Percentiles rank a stretch among this genome's conserved stretches.
These are phyloP conservation scores for Globisporangium mamillatum DNA, from an alignment of 352 stramenopile genomes.

Conservation along the genomic window DNA sequence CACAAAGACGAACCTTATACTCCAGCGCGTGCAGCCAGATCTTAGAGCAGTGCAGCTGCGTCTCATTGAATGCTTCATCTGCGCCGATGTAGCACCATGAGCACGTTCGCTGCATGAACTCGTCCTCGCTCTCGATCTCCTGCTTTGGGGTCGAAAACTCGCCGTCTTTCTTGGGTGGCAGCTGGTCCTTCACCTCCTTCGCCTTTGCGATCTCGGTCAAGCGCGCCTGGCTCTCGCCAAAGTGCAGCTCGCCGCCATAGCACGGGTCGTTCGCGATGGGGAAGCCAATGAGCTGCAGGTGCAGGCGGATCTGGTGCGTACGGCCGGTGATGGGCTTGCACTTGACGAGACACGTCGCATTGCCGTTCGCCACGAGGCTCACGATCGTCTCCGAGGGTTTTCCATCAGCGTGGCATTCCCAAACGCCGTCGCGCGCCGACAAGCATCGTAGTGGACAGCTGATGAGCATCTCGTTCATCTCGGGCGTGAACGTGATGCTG, in stretches of 20 bases:
- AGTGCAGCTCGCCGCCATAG: conserved; percentile 95
- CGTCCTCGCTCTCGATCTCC: conserved; percentile 57
- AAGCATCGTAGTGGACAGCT: conserved; percentile 80
- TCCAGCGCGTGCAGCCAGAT: conserved; percentile 87
- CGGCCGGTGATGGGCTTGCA: conserved; percentile 93
- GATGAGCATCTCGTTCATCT: conserved; percentile 49
- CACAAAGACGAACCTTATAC: conserved; percentile 65
- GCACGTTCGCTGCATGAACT: conserved; percentile 79
- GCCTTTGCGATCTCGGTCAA: conserved; percentile 44
- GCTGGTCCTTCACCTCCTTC: conserved; percentile 30
- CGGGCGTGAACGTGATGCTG: conserved; percentile 50
- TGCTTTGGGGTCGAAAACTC: conserved; percentile 58
- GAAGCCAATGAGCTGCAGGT: conserved; percentile 91
- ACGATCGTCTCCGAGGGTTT: conserved; percentile 82
- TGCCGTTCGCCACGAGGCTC: conserved; percentile 48
- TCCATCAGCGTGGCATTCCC: conserved; percentile 77
- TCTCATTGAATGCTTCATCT: conserved; percentile 75
- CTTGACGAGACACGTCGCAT: conserved; percentile 85
- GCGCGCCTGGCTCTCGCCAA: conserved; percentile 60
- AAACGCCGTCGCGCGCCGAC: conserved; percentile 81
- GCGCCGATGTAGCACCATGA: conserved; percentile 67
- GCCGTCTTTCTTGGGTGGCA: conserved; percentile 35
- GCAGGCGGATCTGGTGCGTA: conserved; percentile 97
- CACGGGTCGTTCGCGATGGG: conserved; percentile 97
- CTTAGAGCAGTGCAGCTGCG: conserved; percentile 79